These are phyloP conservation scores for Shiraia sp. DNA, from an alignment of 2,329 filamentous ascomycete genomes.

Conservation along the genomic window DNA sequence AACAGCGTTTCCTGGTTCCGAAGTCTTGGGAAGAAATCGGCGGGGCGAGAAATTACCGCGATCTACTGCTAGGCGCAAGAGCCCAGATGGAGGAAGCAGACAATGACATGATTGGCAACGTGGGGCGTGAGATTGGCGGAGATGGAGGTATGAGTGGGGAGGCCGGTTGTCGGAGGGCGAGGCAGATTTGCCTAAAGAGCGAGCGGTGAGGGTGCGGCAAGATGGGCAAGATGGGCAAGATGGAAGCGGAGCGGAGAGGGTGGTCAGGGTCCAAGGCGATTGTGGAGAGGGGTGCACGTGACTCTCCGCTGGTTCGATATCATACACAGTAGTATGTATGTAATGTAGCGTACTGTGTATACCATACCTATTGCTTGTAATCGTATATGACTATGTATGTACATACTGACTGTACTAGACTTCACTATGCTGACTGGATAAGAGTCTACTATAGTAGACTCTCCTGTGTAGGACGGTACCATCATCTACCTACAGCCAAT, in stretches of 20 bases:
- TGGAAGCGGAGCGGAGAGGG: conserved; percentile 24
- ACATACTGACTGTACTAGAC: no score
- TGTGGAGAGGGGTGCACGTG: conserved; percentile 8
- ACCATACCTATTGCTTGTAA: no score
- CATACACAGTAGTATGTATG: no score
- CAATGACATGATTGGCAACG: conserved; percentile 20
- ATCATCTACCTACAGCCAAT: no score
- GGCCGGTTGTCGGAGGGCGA: conserved; percentile 26
- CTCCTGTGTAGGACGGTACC: no score
- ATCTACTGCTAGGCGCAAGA: conserved; percentile 13
- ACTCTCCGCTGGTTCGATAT: no score
- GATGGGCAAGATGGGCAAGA: no score
- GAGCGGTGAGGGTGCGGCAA: conserved; percentile 21
- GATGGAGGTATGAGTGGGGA: conserved; percentile 8
- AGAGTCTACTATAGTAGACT: no score
- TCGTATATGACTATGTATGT: no score
- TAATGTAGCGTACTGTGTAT: no score
- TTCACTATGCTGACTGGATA: no score
- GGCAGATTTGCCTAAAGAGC: conserved; percentile 25
- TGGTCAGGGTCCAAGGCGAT: conserved; percentile 1
- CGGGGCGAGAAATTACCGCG: conserved; percentile 10
- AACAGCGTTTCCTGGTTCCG: conserved; percentile 12
- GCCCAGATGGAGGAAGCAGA: conserved; percentile 10
- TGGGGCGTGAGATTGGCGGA: conserved; percentile 23
- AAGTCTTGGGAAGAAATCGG: conserved; percentile 15